Base-by-base conservation (phyloP, 2,329 filamentous ascomycete genomes). In the Penicillium sp. region DNA sequence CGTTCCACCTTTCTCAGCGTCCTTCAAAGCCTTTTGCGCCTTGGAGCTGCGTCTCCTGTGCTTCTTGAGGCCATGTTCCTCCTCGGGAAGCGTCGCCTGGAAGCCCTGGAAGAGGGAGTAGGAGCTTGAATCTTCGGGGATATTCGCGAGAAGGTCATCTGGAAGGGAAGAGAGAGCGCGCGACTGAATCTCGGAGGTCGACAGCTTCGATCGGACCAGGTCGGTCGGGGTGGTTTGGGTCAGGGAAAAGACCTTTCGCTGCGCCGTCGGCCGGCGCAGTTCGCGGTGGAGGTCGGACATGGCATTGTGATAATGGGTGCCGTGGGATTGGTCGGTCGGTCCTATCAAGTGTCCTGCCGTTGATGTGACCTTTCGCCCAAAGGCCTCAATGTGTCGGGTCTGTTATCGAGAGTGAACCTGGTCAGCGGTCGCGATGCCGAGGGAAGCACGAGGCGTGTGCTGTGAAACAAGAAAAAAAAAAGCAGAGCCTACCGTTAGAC, bases 61-160 rank as follows among this genome's bases (percentile, higher is more conserved):
- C 75, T 89, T 91, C 75, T 89, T 89, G 68, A 86, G 86, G 65
- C 89, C 86, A 57, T 73, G 77, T 58, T 81, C 82, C 53, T 83
- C 80, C 60, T 95, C 91, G 2, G 93, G 93, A 65, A 97, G 84
- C 66, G 89, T 93, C 53, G 94, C 95, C 80, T 96, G 89, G 78
- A 99, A 99, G 68, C 95, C 95, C 78, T 99, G 92, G 77, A 99
- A 98, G 49, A 99, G 84, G 44, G 93, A 97, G 80, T 96, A 99
- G 17, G 88, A 83, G 78, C 91, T 96, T 24, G 89, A 88, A 74
- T 90, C 86, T 63, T 96, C 92, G 69, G 95, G 95, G 55, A 97
- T 94, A 75, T 97, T 93, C 68, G 84, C 83, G 51, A 99, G 86
- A 69, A 99, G 86, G 65, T 97, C 93, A 79, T 99, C 94, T 54